Conservation (phyloP, 176 grass and related monocot genomes). For the Phoenix dactylifera region DNA sequence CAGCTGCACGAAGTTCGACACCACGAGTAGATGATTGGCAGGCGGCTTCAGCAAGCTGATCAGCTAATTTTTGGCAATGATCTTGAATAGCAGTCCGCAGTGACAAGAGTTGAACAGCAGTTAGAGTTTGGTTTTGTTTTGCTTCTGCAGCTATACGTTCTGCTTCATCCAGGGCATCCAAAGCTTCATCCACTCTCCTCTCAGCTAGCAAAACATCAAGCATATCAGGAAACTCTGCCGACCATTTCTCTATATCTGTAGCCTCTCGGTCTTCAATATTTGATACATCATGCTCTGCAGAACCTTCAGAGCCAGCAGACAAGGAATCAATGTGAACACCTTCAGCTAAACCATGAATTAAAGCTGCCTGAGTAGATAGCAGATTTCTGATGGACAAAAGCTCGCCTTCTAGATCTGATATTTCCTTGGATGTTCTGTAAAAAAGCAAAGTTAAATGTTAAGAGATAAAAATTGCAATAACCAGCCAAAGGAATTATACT, state of each 20-base stretch:
- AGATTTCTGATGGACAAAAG: constrained; percentile 87
- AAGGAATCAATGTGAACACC: constrained; percentile 72
- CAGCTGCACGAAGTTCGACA: constrained; percentile 85
- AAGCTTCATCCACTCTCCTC: constrained; percentile 82
- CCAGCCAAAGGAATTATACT: no score
- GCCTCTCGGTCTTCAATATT: constrained; percentile 66
- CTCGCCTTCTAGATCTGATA: constrained; percentile 95
- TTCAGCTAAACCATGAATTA: constrained; percentile 77
- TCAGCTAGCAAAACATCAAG: constrained; percentile 85
- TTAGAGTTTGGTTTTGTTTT: constrained; percentile 46
- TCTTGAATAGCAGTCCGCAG: constrained; percentile 45
- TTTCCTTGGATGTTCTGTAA: constrained; percentile 87
- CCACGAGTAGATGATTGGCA: constrained; percentile 88
- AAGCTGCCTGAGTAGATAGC: constrained; percentile 62
- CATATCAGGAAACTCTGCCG: constrained; percentile 76
- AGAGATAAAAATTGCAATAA: background rate
- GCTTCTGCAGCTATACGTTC: constrained; percentile 45
- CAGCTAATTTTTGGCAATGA: constrained; percentile 70
- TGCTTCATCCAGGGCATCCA: constrained; percentile 85
- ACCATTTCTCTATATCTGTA: constrained; percentile 89
- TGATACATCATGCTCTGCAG: constrained; percentile 35
- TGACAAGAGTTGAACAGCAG: constrained; percentile 30
- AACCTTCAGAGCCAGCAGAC: constrained; percentile 44
- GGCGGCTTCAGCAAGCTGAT: constrained; percentile 89
- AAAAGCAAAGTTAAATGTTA: background rate